Evolutionary conservation across 2,329 filamentous ascomycete species (phyloP), one percentile per base, ranked within the genome.

Genomic region (Pezicula rhizophila): DNA sequence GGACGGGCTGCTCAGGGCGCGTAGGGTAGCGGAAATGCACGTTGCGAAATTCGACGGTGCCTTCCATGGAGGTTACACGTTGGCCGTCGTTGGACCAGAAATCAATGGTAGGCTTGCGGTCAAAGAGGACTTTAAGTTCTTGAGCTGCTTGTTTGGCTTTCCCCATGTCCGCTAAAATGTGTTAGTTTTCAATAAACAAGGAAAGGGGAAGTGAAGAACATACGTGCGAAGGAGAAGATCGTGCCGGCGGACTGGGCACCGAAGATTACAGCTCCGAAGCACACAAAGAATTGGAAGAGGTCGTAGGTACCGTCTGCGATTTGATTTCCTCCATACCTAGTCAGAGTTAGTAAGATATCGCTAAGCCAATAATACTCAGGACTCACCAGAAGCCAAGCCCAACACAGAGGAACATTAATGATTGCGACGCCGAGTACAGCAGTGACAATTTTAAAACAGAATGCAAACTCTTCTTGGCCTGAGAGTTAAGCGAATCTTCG

Each of bases 21-120:
- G 89, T 95, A 0, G 92, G 91, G 62, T 97, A 99, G 38, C 89
- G 81, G 77, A 96, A 97, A 65, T 96, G 89, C 2, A 97, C 90
- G 56, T 95, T 84, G 15, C 87, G 82, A 72, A 99, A 95, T 65
- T 97, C 90, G 54, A 99, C 80, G 11, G 77, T 78, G 23, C 91
- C 92, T 18, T 93, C 80, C 18, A 92, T 76, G 2, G 73, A 62
- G 1, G 78, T 68, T 6, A 95, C 58, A 2, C 68, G 70, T 15
- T 80, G 77, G 14, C 90, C 90, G 1, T 84, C 80, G 0, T 75
- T 57, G 0, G 85, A 87, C 88, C 89, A 95, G 0, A 83, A 81
- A 63, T 96, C 91, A 57, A 97, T 92, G 2, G 72, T 69, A 0
- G 93, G 92, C 57, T 85, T 78, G 50, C 86, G 81, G 62, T 96